A percentile compares a stretch with the other conserved stretches of the same genome.
Conservation (phyloP, 257 asterid species). For the Solanum verrucosum region DNA sequence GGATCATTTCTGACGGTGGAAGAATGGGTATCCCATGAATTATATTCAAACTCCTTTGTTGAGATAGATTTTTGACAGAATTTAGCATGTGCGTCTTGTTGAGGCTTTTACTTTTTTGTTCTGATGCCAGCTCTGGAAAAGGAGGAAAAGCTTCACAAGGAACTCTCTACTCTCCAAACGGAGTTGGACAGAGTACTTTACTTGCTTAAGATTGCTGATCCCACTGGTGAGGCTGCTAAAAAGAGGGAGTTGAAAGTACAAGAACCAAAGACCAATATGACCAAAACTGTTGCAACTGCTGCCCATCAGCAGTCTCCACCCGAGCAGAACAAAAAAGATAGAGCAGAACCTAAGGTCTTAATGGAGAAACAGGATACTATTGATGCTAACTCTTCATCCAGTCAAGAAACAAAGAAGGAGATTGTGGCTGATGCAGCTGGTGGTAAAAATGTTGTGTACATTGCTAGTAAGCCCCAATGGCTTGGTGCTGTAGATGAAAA, state of each 20-base stretch:
- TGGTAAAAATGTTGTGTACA: conserved; percentile 24
- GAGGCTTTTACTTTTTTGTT: conserved; percentile 5
- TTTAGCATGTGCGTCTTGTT: background rate
- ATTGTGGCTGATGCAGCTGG: conserved; percentile 15
- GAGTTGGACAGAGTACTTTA: conserved; percentile 77
- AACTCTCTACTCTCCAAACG: conserved; percentile 51
- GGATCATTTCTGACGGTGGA: background rate
- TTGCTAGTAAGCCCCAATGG: conserved; percentile 79
- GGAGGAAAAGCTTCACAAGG: conserved; percentile 50
- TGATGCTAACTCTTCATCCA: conserved; percentile 27
- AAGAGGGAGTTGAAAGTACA: conserved; percentile 43
- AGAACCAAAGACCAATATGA: conserved; percentile 19
- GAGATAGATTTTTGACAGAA: background rate
- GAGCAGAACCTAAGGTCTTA: conserved; percentile 27
- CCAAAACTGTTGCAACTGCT: conserved; percentile 14
- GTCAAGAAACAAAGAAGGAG: conserved; percentile 17
- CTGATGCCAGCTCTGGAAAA: conserved; percentile 50
- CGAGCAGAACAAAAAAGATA: conserved; percentile 8
- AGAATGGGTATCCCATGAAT: background rate
- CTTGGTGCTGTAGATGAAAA: conserved; percentile 77
- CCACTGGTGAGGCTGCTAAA: conserved; percentile 76
- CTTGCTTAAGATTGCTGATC: conserved; percentile 93
- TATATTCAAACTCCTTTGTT: background rate
- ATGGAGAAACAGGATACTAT: conserved; percentile 14
- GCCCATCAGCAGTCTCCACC: conserved; percentile 10